A percentile compares a stretch with the other conserved stretches of the same genome.
These are phyloP conservation scores for Candida pseudofarinosa DNA, from an alignment of 805 yeast species.

Conservation along the genomic window DNA sequence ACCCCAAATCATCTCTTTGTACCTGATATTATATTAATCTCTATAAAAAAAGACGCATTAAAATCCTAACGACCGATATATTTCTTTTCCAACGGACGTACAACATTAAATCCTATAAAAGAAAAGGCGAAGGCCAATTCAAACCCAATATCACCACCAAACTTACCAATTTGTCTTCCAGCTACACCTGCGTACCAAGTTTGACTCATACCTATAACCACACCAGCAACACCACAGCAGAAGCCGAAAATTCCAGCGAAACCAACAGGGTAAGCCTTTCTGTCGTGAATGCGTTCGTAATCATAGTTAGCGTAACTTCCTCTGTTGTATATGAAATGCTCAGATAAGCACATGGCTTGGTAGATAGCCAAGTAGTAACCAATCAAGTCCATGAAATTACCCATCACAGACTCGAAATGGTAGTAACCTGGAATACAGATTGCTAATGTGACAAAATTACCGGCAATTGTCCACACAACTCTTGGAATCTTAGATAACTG, in stretches of 20 bases:
- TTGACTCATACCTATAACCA: conserved; percentile 83
- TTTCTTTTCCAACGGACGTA: conserved; percentile 65
- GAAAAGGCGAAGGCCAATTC: conserved; percentile 70
- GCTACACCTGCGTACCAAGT: conserved; percentile 77
- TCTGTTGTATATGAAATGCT: conserved; percentile 75
- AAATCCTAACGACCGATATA: conserved; percentile 37
- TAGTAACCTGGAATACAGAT: conserved; percentile 87
- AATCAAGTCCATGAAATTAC: conserved; percentile 85
- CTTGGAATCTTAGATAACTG: conserved; percentile 74
- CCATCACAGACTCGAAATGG: conserved; percentile 67
- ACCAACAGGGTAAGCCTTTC: conserved; percentile 65
- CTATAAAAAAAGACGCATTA: background rate
- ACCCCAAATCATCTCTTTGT: no score
- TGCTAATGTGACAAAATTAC: conserved; percentile 74
- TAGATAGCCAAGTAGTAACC: conserved; percentile 90
- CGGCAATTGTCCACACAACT: conserved; percentile 73
- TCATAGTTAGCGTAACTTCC: conserved; percentile 60
- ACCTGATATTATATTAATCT: background rate
- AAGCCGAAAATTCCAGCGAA: conserved; percentile 74
- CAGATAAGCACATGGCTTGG: conserved; percentile 68
- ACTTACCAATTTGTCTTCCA: conserved; percentile 54
- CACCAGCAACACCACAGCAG: conserved; percentile 82
- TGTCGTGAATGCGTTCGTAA: conserved; percentile 56
- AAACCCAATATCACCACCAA: conserved; percentile 86
- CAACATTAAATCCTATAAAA: conserved; percentile 53